Evolutionary conservation across 768 basidiomycete genomes (phyloP).

Genomic region (Artomyces pyxidatus): DNA sequence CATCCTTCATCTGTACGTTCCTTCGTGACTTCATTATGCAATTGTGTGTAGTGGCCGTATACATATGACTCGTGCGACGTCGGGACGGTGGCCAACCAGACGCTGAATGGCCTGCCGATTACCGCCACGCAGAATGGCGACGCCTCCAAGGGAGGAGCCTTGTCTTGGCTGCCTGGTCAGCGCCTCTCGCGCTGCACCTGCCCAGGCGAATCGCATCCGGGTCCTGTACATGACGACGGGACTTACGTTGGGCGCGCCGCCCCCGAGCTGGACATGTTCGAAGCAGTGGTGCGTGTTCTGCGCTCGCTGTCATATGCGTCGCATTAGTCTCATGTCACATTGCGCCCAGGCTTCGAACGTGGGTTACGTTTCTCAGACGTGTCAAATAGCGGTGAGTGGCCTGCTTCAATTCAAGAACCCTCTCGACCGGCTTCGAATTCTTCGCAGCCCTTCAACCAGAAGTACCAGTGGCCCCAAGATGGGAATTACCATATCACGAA

Average conservation of each 20-base stretch:
- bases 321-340: background rate
- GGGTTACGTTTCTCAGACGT: constrained; percentile 11
- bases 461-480: constrained; percentile 7
- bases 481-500: background rate
- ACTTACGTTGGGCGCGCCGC: constrained; percentile 52
- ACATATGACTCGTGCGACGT: constrained; percentile 82
- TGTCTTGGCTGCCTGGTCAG: constrained; percentile 87
- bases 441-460: constrained; percentile 11
- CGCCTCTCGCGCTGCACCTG: constrained; percentile 23
- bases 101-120: constrained; percentile 51
- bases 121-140: constrained; percentile 60
- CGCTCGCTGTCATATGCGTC: background rate
- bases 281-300: constrained; percentile 31
- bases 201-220: constrained; percentile 39
- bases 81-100: constrained; percentile 82
- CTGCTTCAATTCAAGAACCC: background rate
- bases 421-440: background rate
- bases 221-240: constrained; percentile 43
- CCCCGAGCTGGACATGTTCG: constrained; percentile 67
- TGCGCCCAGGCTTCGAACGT: background rate
- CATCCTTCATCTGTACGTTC: background rate
- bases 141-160: constrained; percentile 34
- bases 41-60: constrained; percentile 65
- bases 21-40: background rate
- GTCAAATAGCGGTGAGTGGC: constrained; percentile 14